phyloP scores from a whole-genome alignment of 2,329 filamentous ascomycete genomes.

The Xylaria sp. region DNA sequence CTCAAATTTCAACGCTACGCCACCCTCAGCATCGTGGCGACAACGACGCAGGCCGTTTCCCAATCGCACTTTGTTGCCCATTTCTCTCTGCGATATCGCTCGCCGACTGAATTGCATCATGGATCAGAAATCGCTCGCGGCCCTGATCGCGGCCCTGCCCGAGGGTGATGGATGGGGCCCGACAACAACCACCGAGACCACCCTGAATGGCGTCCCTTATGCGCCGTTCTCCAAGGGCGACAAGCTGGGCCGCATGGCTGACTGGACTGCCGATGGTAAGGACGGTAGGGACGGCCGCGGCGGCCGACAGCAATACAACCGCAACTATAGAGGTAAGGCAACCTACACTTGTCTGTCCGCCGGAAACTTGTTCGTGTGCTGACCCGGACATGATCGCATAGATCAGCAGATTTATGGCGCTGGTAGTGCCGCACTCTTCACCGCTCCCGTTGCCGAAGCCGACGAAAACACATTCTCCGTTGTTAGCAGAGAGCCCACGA shows the following conservation, averaged over 20 bases:
- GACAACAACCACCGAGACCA: slow-evolving; percentile 79
- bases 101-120: slow-evolving; percentile 25
- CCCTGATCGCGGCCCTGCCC: slow-evolving; percentile 73
- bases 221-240: slow-evolving; percentile 98
- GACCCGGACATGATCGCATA: slow-evolving; percentile 46
- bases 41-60: slow-evolving; percentile 15
- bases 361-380: slow-evolving; percentile 1
- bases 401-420: slow-evolving; percentile 97
- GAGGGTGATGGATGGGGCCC: slow-evolving; percentile 88
- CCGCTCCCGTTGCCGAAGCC: slow-evolving; percentile 81
- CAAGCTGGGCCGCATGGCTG: slow-evolving; percentile 98
- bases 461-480: slow-evolving; percentile 98
- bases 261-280: slow-evolving; percentile 94
- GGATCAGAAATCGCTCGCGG: slow-evolving; percentile 47
- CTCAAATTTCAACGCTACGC: slow-evolving; percentile 37
- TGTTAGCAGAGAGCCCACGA: slow-evolving; percentile 89
- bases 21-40: slow-evolving; percentile 16
- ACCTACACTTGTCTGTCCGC: neutral
- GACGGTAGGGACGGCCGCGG: slow-evolving; percentile 73
- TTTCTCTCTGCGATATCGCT: neutral
- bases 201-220: slow-evolving; percentile 92
- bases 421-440: slow-evolving; percentile 84
- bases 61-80: neutral
- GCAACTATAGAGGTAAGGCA: slow-evolving; percentile 82
- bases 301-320: slow-evolving; percentile 86